Base-by-base conservation (phyloP, 2,329 filamentous ascomycete species). In the Cladophialophora psammophila region DNA sequence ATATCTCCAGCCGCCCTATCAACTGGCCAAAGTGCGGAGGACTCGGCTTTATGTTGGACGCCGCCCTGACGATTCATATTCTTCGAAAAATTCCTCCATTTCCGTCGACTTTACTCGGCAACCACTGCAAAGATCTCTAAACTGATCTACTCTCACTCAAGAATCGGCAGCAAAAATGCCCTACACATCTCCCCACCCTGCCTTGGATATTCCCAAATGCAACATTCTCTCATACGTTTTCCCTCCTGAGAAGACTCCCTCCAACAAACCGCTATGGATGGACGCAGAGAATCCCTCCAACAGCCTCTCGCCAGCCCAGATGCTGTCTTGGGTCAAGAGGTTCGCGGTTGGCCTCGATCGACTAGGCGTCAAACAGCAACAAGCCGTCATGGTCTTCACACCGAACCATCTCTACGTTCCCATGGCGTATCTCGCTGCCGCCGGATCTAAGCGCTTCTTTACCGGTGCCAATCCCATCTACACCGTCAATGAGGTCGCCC, bases 381-480 rank as follows among this genome's bases (percentile, higher is more conserved):
- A 91, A 70, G 86, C 89, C 1, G 85, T 93, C 10, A 80, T 93
- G 64, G 79, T 93, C 20, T 92, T 88, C 76, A 88, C 88, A 0
- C 85, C 87, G 31, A 93, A 92, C 78, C 88, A 84, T 69, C 78
- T 93, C 20, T 91, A 88, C 79, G 90, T 89, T 72, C 88, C 90
- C 0, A 79, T 84, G 0, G 80, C 53, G 12, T 73, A 73, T 58
- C 68, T 73, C 13, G 71, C 68, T 1, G 64, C 68, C 45, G 81
- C 85, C 1, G 85, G 85, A 0, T 80, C 80, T 26, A 84, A 84
- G 2, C 82, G 79, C 65, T 80, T 84, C 26, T 88, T 87, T 75
- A 86, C 81, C 60, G 85, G 84, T 20, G 83, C 81, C 4, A 87
- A 86, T 71, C 84, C 85, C 13, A 77, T 78, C 9, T 86, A 85